A percentile compares a stretch with the other conserved stretches of the same genome.
These are phyloP conservation scores for Blastobotrys persicus DNA, from an alignment of 1,139 yeast genomes.

Conservation along the genomic window DNA sequence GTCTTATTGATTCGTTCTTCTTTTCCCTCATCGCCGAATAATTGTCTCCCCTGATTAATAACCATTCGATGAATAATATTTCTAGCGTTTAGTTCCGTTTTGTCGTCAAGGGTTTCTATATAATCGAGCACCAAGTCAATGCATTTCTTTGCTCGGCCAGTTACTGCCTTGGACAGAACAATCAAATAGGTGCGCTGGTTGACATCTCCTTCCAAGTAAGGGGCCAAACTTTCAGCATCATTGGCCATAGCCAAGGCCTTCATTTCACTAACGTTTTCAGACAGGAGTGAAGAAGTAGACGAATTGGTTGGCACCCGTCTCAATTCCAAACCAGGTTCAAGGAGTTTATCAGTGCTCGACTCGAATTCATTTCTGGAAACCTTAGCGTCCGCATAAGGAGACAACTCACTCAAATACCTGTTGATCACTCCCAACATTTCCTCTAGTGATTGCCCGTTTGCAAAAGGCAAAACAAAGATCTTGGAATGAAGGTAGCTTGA, in stretches of 20 bases:
- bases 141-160: constrained; percentile 50
- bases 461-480: constrained; percentile 73
- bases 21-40: constrained; percentile 13
- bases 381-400: constrained; percentile 36
- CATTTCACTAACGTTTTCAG: constrained; percentile 20
- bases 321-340: constrained; percentile 17
- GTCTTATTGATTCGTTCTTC: constrained; percentile 17
- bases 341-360: constrained; percentile 15
- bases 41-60: constrained; percentile 66
- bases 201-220: constrained; percentile 14
- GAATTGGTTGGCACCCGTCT: constrained; percentile 17
- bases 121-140: constrained; percentile 53
- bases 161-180: constrained; percentile 62
- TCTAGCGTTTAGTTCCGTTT: constrained; percentile 74
- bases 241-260: constrained; percentile 27
- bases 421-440: constrained; percentile 56
- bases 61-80: constrained; percentile 83
- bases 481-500: constrained; percentile 65
- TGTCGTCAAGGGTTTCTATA: constrained; percentile 54
- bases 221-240: constrained; percentile 31
- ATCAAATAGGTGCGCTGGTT: constrained; percentile 48
- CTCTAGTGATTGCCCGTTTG: constrained; percentile 56
- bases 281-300: constrained; percentile 17
- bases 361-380: constrained; percentile 10
- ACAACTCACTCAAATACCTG: constrained; percentile 49